phyloP scores from a whole-genome alignment of 495 filamentous ascomycete species.

The Hypoxylon crocopeplum region DNA sequence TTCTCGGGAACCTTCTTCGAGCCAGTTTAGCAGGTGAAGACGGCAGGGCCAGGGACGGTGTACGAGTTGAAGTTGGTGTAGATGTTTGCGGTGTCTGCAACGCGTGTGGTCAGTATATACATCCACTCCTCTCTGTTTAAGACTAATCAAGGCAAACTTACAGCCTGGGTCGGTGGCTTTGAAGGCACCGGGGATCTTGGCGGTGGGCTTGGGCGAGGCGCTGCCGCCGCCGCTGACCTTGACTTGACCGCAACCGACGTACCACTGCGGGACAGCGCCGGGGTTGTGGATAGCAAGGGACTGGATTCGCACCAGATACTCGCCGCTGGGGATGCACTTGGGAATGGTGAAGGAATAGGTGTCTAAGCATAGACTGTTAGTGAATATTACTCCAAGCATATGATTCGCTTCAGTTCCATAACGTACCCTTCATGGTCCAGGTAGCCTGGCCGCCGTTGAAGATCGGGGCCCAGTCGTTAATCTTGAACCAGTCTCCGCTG shows the following conservation, averaged over 20 bases:
- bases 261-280: slow-evolving; percentile 57
- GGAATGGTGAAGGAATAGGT: slow-evolving; percentile 63
- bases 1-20: background rate
- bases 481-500: slow-evolving; percentile 62
- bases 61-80: slow-evolving; percentile 40
- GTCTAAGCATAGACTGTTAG: slow-evolving; percentile 21
- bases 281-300: slow-evolving; percentile 69
- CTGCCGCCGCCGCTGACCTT: slow-evolving; percentile 62
- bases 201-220: slow-evolving; percentile 51
- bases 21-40: slow-evolving; percentile 33
- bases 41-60: slow-evolving; percentile 36
- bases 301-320: slow-evolving; percentile 69
- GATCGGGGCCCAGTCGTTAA: slow-evolving; percentile 54
- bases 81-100: slow-evolving; percentile 38
- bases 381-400: too few species aligned
- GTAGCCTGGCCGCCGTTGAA: slow-evolving; percentile 43
- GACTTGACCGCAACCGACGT: slow-evolving; percentile 66
- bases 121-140: too few species aligned
- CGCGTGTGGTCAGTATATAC: too few species aligned
- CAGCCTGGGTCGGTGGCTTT: slow-evolving; percentile 61
- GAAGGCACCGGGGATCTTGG: slow-evolving; percentile 62
- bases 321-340: slow-evolving; percentile 58
- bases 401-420: too few species aligned
- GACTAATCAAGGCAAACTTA: too few species aligned
- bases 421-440: slow-evolving; percentile 52